Evolutionary conservation across 1,139 yeast species (phyloP), one percentile per base, ranked within the genome.

Genomic region (Yamadazyma siamensis): DNA sequence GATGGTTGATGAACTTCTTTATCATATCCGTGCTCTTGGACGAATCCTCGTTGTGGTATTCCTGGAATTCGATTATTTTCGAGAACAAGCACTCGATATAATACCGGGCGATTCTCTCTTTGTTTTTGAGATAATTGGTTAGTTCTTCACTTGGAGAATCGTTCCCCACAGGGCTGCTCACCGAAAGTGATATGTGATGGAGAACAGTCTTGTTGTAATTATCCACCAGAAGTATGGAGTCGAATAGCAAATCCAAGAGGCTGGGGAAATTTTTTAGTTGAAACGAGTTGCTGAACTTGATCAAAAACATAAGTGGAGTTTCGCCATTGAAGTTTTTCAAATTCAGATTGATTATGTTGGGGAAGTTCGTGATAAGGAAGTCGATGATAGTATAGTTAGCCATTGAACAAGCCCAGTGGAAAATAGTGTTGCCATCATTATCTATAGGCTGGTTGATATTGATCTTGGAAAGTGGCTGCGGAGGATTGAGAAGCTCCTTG

Each of bases 401-500:
- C 59, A 94, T 71, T 0, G 96, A 87, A 19, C 97, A 81, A 2
- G 96, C 95, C 95, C 97, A 86, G 55, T 94, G 99, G 36, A 94
- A 68, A 1, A 95, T 88, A 0, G 96, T 82, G 50, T 91, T 94
- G 0, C 97, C 97, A 35, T 83, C 78, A 45, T 84, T 94, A 56
- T 94, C 99, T 28, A 94, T 86, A 2, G 96, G 80, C 23, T 87
- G 85, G 47, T 85, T 88, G 33, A 87, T 71, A 40, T 77, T 74
- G 25, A 85, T 61, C 16, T 67, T 62, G 15, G 61, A 45, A 5
- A 64, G 45, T 8, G 74, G 74, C 33, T 59, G 61, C 0, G 74
- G 75, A 3, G 74, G 74, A 23, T 50, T 52, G 19, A 59, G 38
- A 21, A 68, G 47, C 27, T 47, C 48, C 23, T 58, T 60, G 1